Evolutionary conservation across 306 rosid genomes (phyloP).

Genomic region (Cicer yamashitae): DNA sequence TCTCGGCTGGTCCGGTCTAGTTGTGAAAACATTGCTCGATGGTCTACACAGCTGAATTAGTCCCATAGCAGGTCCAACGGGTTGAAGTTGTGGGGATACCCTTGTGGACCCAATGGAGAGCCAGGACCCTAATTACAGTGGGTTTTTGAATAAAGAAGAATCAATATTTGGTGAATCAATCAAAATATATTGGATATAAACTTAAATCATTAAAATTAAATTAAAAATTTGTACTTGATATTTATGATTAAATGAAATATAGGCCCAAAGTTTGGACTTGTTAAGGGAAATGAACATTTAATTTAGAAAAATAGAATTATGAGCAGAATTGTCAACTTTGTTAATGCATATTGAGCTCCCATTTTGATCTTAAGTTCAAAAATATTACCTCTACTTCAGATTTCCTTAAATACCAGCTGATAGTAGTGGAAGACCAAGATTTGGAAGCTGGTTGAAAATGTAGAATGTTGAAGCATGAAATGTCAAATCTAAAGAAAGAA

Average conservation of each 20-base stretch:
- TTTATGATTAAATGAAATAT: background rate
- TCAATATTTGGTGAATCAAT: slow-evolving; percentile 3
- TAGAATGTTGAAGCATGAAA: slow-evolving; percentile 36
- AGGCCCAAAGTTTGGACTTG: background rate
- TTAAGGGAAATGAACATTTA: background rate
- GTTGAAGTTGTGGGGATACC: background rate
- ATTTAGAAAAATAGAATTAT: background rate
- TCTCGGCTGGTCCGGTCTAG: too few species aligned
- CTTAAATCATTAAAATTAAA: background rate
- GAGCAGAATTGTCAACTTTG: slow-evolving; percentile 24
- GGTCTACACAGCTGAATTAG: background rate
- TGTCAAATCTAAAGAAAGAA: slow-evolving; percentile 9
- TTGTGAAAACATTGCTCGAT: too few species aligned
- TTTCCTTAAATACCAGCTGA: slow-evolving; percentile 7
- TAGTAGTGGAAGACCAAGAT: background rate
- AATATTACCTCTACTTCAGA: background rate
- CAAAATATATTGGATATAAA: background rate
- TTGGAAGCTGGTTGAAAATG: slow-evolving; percentile 1
- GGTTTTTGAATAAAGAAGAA: background rate
- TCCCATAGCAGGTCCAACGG: background rate
- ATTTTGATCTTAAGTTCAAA: slow-evolving; percentile 9
- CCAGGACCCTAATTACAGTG: background rate
- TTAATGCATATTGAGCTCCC: background rate
- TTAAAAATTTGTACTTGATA: too few species aligned
- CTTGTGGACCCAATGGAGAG: background rate